Percentiles rank a stretch among this genome's conserved stretches.
Evolutionary conservation across 2,329 filamentous ascomycete species (phyloP).

Genomic region (Aspergillus pseudonomiae): DNA sequence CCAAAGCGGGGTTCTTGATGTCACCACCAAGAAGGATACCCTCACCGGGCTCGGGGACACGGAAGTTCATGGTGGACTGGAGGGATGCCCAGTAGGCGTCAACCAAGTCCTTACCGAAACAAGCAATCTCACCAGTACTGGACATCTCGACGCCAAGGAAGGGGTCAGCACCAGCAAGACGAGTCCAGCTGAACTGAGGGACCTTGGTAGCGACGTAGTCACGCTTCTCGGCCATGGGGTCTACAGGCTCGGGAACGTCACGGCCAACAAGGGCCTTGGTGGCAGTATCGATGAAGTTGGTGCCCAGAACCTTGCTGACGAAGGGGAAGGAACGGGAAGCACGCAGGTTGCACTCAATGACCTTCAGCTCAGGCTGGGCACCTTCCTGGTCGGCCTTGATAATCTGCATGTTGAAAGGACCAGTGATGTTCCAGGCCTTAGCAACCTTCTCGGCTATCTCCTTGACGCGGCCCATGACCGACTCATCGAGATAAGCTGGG

Average conservation of each 20-base stretch:
- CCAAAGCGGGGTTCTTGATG: conserved; percentile 68
- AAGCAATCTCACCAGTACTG: conserved; percentile 96
- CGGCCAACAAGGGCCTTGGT: conserved; percentile 88
- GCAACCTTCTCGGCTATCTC: conserved; percentile 95
- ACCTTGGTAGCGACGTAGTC: conserved; percentile 97
- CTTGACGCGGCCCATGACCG: conserved; percentile 84
- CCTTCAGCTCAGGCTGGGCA: conserved; percentile 78
- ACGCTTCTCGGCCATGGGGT: conserved; percentile 86
- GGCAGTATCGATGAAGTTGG: conserved; percentile 95
- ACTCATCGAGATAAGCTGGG: conserved; percentile 75
- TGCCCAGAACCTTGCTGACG: conserved; percentile 93
- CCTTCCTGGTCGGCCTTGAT: conserved; percentile 86
- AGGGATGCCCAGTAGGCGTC: conserved; percentile 98
- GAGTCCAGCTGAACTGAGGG: conserved; percentile 98
- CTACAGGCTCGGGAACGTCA: conserved; percentile 79
- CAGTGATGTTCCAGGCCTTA: conserved; percentile 94
- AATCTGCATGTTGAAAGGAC: conserved; percentile 99
- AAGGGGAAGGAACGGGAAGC: conserved; percentile 98
- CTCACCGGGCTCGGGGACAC: conserved; percentile 89
- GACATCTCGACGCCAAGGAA: conserved; percentile 99
- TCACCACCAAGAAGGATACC: conserved; percentile 94
- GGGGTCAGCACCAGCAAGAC: conserved; percentile 93
- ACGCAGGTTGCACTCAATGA: conserved; percentile 97
- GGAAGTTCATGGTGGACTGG: conserved; percentile 99
- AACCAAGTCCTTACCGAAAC: conserved; percentile 93